phyloP scores from a whole-genome alignment of 495 filamentous ascomycete species.

The Lasiosphaeria hispida region DNA sequence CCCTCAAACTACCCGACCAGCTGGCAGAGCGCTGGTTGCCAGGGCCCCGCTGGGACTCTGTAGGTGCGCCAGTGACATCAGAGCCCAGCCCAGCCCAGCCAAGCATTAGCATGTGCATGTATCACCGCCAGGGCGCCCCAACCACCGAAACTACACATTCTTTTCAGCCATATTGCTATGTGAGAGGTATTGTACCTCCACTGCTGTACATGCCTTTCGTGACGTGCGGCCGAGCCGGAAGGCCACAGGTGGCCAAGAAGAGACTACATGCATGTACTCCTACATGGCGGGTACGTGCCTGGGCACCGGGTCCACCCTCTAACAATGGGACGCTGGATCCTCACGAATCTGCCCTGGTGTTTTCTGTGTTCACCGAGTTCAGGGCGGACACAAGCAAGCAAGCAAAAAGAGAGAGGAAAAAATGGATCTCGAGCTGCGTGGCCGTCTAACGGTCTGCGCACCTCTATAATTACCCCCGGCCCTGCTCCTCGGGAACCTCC shows the following conservation, averaged over 20 bases:
- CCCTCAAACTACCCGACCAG: background rate
- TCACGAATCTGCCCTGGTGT: background rate
- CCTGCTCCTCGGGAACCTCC: background rate
- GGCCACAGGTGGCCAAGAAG: background rate
- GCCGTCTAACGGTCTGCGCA: background rate
- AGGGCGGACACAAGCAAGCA: conserved; percentile 5
- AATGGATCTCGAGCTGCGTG: conserved; percentile 2
- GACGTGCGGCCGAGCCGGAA: conserved; percentile 6
- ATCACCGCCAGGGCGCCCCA: background rate
- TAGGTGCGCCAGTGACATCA: conserved; percentile 10
- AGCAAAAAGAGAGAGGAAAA: background rate
- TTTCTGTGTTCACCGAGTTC: conserved; percentile 13
- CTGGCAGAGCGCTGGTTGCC: background rate
- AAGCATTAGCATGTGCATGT: background rate
- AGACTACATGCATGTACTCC: background rate
- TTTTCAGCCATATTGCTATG: too few species aligned
- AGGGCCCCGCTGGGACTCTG: background rate
- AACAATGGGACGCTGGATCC: background rate
- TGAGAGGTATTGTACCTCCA: background rate
- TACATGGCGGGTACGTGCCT: conserved; percentile 5
- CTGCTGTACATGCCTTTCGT: background rate
- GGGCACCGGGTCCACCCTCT: conserved; percentile 1
- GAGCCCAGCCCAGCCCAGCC: background rate
- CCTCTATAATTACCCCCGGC: conserved; percentile 8
- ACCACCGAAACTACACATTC: too few species aligned